A percentile compares a stretch with the other conserved stretches of the same genome.
These are phyloP conservation scores for Cryphonectria nitschkei DNA, from an alignment of 2,329 filamentous ascomycete species.

Conservation along the genomic window DNA sequence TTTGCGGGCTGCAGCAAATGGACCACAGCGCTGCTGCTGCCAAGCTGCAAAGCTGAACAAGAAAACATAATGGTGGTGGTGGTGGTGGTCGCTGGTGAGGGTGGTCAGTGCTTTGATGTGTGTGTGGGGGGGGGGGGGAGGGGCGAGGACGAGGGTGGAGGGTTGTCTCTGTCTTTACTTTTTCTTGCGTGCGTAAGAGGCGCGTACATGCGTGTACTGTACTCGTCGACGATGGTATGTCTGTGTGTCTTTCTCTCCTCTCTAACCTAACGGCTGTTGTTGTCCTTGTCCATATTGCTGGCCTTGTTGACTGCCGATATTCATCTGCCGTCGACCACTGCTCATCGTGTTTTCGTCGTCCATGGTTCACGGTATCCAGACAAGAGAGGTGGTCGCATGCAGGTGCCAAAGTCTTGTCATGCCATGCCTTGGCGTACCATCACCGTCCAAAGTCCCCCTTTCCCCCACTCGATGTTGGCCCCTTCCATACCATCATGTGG, in stretches of 20 bases:
- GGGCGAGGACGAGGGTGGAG: not conserved
- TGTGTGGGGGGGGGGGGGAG: not conserved
- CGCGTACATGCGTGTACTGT: not conserved
- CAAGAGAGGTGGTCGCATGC: not conserved
- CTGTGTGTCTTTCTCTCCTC: not conserved
- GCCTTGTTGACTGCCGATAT: not conserved
- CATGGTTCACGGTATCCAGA: not conserved
- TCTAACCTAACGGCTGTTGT: not conserved
- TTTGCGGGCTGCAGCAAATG: not conserved
- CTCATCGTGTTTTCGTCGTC: not conserved
- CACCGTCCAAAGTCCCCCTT: not conserved
- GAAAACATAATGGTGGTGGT: not conserved
- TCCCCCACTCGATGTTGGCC: too few relatives aligned
- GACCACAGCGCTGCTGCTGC: not conserved
- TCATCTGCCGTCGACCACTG: not conserved
- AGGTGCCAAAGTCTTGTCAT: not conserved
- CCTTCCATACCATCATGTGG: not conserved
- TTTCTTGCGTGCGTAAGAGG: not conserved
- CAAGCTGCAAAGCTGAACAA: slow-evolving; percentile 7
- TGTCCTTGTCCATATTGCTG: not conserved
- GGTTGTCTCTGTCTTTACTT: not conserved
- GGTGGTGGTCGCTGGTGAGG: slow-evolving; percentile 5
- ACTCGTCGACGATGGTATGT: not conserved
- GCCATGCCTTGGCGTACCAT: not conserved
- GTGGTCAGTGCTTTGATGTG: not conserved